Evolutionary conservation across 2,329 filamentous ascomycete genomes (phyloP).

Genomic region (Aspergillus quadricinctus): DNA sequence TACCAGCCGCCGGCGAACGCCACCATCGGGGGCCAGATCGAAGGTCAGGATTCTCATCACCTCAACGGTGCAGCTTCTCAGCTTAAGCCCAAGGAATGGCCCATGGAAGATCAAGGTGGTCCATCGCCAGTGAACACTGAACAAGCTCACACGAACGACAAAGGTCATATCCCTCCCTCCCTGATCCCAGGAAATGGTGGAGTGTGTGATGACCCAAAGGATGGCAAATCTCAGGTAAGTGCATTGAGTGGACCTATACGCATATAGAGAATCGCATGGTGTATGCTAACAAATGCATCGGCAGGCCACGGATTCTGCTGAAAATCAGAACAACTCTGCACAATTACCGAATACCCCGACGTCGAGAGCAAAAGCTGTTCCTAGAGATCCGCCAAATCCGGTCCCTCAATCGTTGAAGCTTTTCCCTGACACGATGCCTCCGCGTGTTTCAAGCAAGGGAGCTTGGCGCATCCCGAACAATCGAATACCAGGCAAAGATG

Average conservation of each 20-base stretch:
- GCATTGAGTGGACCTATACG: neutral
- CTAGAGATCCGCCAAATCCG: slow-evolving; percentile 8
- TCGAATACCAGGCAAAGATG: slow-evolving; percentile 10
- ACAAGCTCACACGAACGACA: neutral
- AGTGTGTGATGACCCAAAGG: neutral
- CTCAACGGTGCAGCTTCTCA: neutral
- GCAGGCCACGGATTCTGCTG: neutral
- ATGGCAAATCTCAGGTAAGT: neutral
- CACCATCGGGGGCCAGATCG: neutral
- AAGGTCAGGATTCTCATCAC: neutral
- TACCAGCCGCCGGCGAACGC: slow-evolving; percentile 8
- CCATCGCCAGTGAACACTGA: neutral
- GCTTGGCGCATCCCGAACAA: slow-evolving; percentile 20
- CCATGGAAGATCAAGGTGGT: neutral
- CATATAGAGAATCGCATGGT: neutral
- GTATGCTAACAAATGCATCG: neutral
- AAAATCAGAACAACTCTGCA: neutral
- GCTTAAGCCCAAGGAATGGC: neutral
- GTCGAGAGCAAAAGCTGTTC: slow-evolving; percentile 8
- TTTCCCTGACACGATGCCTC: slow-evolving; percentile 30
- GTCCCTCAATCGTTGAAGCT: slow-evolving; percentile 25
- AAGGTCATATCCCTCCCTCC: neutral
- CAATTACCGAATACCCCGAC: neutral
- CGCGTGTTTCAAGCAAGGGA: slow-evolving; percentile 27
- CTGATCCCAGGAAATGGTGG: neutral